phyloP scores from a whole-genome alignment of 805 yeast species.

The Lipomyces japonicus region DNA sequence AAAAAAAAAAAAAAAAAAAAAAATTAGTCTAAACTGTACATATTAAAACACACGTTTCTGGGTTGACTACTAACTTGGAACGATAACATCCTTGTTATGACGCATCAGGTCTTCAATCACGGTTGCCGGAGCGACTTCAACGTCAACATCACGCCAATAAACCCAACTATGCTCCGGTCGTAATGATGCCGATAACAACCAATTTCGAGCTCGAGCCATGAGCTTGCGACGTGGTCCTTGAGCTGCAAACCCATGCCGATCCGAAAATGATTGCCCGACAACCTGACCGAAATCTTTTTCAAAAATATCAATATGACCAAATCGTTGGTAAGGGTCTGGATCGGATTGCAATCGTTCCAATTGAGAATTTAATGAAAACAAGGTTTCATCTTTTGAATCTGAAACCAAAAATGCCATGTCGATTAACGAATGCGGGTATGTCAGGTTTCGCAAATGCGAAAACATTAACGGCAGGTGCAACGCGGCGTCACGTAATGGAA shows the following conservation, averaged over 20 bases:
- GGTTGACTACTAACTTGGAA: conserved; percentile 61
- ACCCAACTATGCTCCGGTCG: conserved; percentile 94
- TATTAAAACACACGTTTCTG: not conserved
- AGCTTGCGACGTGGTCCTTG: conserved; percentile 93
- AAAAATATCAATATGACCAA: conserved; percentile 81
- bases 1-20: too few relatives aligned
- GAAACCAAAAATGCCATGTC: conserved; percentile 83
- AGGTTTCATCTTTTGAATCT: conserved; percentile 84
- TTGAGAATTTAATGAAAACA: conserved; percentile 59
- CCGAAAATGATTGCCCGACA: conserved; percentile 88
- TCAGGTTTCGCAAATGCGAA: conserved; percentile 69
- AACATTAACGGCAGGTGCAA: conserved; percentile 88
- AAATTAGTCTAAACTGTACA: not conserved
- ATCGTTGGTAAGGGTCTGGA: conserved; percentile 59
- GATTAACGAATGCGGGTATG: conserved; percentile 76
- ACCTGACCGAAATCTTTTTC: conserved; percentile 90
- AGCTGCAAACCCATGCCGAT: conserved; percentile 92
- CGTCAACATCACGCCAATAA: conserved; percentile 98
- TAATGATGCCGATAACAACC: conserved; percentile 82
- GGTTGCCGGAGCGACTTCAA: conserved; percentile 80
- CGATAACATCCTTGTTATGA: conserved; percentile 85
- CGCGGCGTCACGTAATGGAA: conserved; percentile 90
- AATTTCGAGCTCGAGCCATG: conserved; percentile 94
- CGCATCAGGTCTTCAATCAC: conserved; percentile 89
- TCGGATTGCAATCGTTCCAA: conserved; percentile 63